A percentile compares a stretch with the other conserved stretches of the same genome.
Evolutionary conservation across 2,329 filamentous ascomycete genomes (phyloP).

Genomic region (Botrytis deweyae): DNA sequence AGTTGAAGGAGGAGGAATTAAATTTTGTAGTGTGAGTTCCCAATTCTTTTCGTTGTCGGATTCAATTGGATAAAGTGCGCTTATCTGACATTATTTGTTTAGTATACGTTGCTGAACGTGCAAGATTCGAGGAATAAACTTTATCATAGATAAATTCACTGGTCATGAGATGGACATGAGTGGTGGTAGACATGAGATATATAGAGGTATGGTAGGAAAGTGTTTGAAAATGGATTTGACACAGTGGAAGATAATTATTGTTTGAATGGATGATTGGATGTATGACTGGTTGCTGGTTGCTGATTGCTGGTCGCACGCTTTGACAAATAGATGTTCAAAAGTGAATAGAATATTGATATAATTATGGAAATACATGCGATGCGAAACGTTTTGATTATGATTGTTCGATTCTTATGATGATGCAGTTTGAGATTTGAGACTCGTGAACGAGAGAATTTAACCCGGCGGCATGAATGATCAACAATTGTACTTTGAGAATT

Average conservation of each 20-base stretch:
- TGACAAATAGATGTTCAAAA: neutral
- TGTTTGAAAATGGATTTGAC: neutral
- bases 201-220: too few relatives aligned
- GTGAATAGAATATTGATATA: neutral
- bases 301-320: neutral
- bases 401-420: neutral
- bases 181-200: neutral
- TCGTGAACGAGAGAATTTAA: neutral
- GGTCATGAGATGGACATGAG: neutral
- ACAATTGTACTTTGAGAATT: neutral
- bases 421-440: neutral
- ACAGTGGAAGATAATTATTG: too few relatives aligned
- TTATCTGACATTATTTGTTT: neutral
- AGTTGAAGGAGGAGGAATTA: conserved; percentile 28
- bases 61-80: neutral
- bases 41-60: neutral
- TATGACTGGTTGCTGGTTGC: neutral
- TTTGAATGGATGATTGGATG: neutral
- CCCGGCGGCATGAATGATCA: neutral
- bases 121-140: conserved; percentile 9
- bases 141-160: neutral
- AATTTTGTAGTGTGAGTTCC: conserved; percentile 29
- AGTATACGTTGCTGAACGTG: conserved; percentile 11
- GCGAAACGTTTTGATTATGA: neutral
- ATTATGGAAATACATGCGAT: neutral